Conservation (phyloP, 768 basidiomycete genomes). For the Calocybe gangraenosa region DNA sequence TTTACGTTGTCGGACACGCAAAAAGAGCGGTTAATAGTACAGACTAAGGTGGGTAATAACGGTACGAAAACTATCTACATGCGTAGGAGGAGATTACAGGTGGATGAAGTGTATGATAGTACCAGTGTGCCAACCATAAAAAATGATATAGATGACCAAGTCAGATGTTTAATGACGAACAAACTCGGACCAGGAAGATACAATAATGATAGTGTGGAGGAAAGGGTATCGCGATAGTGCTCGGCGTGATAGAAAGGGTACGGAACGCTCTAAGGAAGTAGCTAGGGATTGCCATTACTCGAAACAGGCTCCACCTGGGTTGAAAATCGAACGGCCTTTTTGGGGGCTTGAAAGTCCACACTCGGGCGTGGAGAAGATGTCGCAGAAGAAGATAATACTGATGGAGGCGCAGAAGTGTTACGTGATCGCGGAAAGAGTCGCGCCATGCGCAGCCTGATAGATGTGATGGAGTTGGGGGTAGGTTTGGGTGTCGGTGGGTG, state of each 20-base stretch:
- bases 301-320: conserved; percentile 31
- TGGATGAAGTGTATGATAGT: conserved; percentile 8
- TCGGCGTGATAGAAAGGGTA: neutral
- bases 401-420: conserved; percentile 34
- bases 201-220: conserved; percentile 14
- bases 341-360: conserved; percentile 31
- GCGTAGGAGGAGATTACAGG: neutral
- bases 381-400: conserved; percentile 26
- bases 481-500: conserved; percentile 23
- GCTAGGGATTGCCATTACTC: conserved; percentile 1
- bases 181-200: neutral
- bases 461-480: conserved; percentile 13
- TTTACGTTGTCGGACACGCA: no score
- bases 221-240: conserved; percentile 11
- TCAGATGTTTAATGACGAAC: no score
- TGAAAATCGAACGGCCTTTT: conserved; percentile 64
- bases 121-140: conserved; percentile 3
- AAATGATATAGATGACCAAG: no score
- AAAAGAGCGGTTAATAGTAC: no score
- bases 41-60: no score
- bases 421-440: conserved; percentile 44
- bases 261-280: neutral
- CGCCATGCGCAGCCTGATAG: conserved; percentile 44
- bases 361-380: conserved; percentile 35
- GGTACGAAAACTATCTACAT: conserved; percentile 1